Base-by-base conservation (phyloP, 2,329 filamentous ascomycete species). In the Cryphonectria nitschkei region DNA sequence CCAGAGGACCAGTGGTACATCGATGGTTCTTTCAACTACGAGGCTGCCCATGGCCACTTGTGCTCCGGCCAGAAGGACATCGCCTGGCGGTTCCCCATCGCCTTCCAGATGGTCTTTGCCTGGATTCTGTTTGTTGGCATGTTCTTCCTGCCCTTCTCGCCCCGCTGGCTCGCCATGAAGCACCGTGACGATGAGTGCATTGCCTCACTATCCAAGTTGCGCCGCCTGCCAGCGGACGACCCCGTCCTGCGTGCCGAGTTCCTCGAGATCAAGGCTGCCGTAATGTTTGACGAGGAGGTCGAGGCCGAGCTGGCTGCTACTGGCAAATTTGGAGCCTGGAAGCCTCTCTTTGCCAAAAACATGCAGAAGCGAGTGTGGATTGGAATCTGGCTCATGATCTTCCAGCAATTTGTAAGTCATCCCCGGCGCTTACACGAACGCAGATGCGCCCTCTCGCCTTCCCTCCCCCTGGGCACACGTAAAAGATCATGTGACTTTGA, bases 251-350 rank as follows among this genome's bases (percentile, higher is more conserved):
- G 74, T n/a, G 68, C 75, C 32, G 77, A 79, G 67, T 77, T 74
- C 64, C 74, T 77, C 22, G 76, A 78, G 68, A 78, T 79, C 70
- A 76, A 76, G 37, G 76, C 75, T 1, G 72, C 74, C 16, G 67
- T 75, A 14, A 73, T 76, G 26, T 77, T 78, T 37, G 76, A 78
- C 50, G 71, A 75, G 56, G 73, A 75, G 58, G 69, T 73, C 32
- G 73, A 73, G 41, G 64, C 64, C 0, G 69, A 72, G 26, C 70
- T 70, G 1, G 60, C 62, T 26, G 41, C 64, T 7, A 62, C 32
- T 1, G 70, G 69, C 29, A 58, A 61, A 3, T 62, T 73, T 13
- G 68, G 67, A 11, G 63, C 68, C 32, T 75, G 74, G 74, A 74
- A 73, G 37, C 73, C 74, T 62, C 72, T 76, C 13, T 69, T 75